A percentile compares a stretch with the other conserved stretches of the same genome.
These are phyloP conservation scores for Aspergillus niger DNA, from an alignment of 2,329 filamentous ascomycete species.

Conservation along the genomic window DNA sequence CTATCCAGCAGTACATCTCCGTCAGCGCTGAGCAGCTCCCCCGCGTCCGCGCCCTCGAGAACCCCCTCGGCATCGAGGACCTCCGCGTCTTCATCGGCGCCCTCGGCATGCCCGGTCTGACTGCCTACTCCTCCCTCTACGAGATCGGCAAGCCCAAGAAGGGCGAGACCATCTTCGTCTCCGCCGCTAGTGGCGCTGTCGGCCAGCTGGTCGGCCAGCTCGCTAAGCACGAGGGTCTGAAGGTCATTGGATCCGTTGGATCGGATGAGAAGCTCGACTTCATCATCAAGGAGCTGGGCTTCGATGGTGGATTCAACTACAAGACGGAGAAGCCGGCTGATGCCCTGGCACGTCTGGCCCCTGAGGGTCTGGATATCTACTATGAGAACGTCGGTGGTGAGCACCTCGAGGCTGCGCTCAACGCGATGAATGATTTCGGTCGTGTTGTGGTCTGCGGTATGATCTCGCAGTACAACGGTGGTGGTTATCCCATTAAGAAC, in stretches of 20 bases:
- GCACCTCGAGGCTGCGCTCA: conserved; percentile 68
- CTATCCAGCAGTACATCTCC: conserved; percentile 69
- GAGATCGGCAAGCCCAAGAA: conserved; percentile 74
- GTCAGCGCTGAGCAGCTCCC: conserved; percentile 53
- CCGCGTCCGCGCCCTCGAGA: conserved; percentile 61
- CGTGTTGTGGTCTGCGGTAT: conserved; percentile 67
- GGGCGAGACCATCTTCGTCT: conserved; percentile 81
- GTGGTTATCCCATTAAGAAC: conserved; percentile 69
- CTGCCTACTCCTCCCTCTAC: conserved; percentile 73
- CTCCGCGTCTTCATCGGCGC: conserved; percentile 68
- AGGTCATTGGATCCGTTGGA: conserved; percentile 78
- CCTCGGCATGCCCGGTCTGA: conserved; percentile 76
- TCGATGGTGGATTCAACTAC: conserved; percentile 82
- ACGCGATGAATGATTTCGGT: conserved; percentile 64
- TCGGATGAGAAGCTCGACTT: conserved; percentile 78
- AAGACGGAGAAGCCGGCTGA: conserved; percentile 74
- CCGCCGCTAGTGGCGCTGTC: conserved; percentile 76
- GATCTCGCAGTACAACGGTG: conserved; percentile 77
- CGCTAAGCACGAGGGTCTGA: conserved; percentile 77
- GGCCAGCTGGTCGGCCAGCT: conserved; percentile 82
- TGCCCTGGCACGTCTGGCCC: conserved; percentile 70
- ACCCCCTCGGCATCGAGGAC: conserved; percentile 58
- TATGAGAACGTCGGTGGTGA: conserved; percentile 80
- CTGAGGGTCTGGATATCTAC: conserved; percentile 79
- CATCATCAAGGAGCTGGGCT: conserved; percentile 68